Evolutionary conservation across 2,329 filamentous ascomycete species (phyloP), one percentile per base, ranked within the genome.

Genomic region (Exophiala sp.): DNA sequence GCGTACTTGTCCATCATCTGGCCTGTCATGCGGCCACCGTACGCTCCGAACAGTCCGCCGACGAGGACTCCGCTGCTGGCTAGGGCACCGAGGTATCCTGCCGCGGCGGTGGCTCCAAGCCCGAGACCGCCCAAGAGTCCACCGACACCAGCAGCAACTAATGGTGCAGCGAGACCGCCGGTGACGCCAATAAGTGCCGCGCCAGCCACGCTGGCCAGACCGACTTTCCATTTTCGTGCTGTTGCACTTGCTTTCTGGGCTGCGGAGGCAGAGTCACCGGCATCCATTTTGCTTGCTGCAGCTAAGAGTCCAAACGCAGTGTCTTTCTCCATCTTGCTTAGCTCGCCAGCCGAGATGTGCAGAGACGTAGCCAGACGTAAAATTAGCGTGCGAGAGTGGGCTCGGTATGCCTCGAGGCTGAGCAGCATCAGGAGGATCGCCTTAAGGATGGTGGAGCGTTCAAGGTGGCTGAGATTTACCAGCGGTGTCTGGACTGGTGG

Each of bases 11-110:
- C 88, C 76, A 94, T 86, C 73, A 88, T 87, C 70, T 89, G 85
- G 50, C 82, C 81, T 0, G 86, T 85, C 75, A 91, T 88, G 33
- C 84, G 81, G 2, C 83, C 82, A 42, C 86, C 85, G 66, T 91
- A 92, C 34, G 91, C 86, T 7, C 90, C 90, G 64, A 95, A 94
- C 42, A 95, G 72, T 24, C 84, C 82, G 12, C 88, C 89, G 29
- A 91, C 83, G 32, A 87, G 75, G 11, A 89, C 78, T 2, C 83
- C 82, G 57, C 85, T 90, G 5, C 87, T 84, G 16, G 83, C 82
- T 1, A 82, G 81, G 1, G 82, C 77, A 10, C 83, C 82, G 1
- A 94, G 74, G 34, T 60, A 62, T 20, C 59, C 57, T 16, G 59
- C 59, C 21, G 57, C 51, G 12, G 86, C 84, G 2, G 84, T 85